Base-by-base conservation (phyloP, 1,139 yeast genomes). In the Yamadazyma mexicana region DNA sequence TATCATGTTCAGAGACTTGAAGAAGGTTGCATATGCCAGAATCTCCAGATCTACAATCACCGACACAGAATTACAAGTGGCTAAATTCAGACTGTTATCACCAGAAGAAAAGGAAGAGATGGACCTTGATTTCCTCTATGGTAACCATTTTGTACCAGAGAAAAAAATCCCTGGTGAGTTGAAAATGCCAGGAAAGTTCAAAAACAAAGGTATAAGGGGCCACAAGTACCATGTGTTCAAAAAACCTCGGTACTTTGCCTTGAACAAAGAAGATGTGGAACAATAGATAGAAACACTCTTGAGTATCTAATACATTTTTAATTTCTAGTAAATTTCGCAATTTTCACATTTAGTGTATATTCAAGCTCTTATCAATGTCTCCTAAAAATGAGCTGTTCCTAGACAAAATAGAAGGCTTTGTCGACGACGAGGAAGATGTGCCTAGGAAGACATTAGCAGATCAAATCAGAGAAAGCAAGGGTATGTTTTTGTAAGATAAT, bases 1-100 rank as follows among this genome's bases (percentile, higher is more conserved):
- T 64, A 89, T 92, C 47, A 68, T 92, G 50, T 92, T 85, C 75
- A 86, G 92, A 61, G 83, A 85, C 44, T 69, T 92, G 63, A 84
- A 81, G 61, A 85, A 96, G 62, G 81, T 87, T 2, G 98, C 95
- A 1, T 92, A 92, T 59, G 98, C 98, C 2, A 81, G 98, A 61
- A 85, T 92, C 31, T 83, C 95, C 34, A 78, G 98, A 57, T 87
- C 95, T 7, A 83, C 96, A 2, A 91, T 92, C 50, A 92, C 98
- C 1, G 98, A 92, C 58, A 92, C 98, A 1, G 98, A 92, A 62
- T 78, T 92, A 42, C 98, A 92, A 67, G 85, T 88, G 31, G 98
- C 96, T 40, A 91, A 92, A 62, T 92, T 92, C 70, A 83, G 83
- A 55, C 72, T 82, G 31, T 73, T 83, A 34, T 56, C 61, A 23